phyloP scores from a whole-genome alignment of 2,329 filamentous ascomycete genomes.

The Paecilomyces dactylethromorphus region DNA sequence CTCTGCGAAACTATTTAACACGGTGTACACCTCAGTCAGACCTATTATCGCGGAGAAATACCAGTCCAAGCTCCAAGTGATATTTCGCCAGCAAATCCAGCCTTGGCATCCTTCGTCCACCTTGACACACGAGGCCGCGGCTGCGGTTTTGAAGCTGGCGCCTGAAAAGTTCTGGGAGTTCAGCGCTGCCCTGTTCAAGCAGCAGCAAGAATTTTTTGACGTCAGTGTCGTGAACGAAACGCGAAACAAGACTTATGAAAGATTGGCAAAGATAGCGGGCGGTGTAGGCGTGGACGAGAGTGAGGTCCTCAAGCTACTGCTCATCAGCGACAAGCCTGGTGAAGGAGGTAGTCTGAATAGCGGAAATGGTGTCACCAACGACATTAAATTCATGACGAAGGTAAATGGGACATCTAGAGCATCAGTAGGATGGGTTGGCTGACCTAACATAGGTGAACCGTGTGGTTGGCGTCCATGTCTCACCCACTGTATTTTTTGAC shows the following conservation, averaged over 20 bases:
- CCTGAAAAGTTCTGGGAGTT: constrained; percentile 76
- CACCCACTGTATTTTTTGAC: constrained; percentile 83
- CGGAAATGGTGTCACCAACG: constrained; percentile 77
- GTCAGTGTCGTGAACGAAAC: constrained; percentile 75
- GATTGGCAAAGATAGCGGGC: constrained; percentile 68
- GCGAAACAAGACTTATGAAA: constrained; percentile 74
- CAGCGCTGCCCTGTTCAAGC: constrained; percentile 59
- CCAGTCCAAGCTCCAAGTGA: constrained; percentile 57
- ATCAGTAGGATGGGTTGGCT: constrained; percentile 6
- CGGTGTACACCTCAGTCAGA: constrained; percentile 60
- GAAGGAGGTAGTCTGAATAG: constrained; percentile 64
- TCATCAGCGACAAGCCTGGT: constrained; percentile 60
- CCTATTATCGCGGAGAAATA: constrained; percentile 59
- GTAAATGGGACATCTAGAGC: constrained; percentile 31
- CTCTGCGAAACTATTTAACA: constrained; percentile 69
- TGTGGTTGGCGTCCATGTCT: constrained; percentile 78
- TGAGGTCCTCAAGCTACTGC: constrained; percentile 63
- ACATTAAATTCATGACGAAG: constrained; percentile 79
- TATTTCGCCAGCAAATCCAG: constrained; percentile 89
- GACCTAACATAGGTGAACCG: constrained; percentile 47
- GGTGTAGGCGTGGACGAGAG: constrained; percentile 62
- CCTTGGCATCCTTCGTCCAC: constrained; percentile 90
- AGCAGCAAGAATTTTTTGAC: constrained; percentile 77
- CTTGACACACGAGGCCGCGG: constrained; percentile 64
- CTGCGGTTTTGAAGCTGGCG: constrained; percentile 67